Conservation (phyloP, 148 eudicot genomes). For the Vaccinium vitisidaea region DNA sequence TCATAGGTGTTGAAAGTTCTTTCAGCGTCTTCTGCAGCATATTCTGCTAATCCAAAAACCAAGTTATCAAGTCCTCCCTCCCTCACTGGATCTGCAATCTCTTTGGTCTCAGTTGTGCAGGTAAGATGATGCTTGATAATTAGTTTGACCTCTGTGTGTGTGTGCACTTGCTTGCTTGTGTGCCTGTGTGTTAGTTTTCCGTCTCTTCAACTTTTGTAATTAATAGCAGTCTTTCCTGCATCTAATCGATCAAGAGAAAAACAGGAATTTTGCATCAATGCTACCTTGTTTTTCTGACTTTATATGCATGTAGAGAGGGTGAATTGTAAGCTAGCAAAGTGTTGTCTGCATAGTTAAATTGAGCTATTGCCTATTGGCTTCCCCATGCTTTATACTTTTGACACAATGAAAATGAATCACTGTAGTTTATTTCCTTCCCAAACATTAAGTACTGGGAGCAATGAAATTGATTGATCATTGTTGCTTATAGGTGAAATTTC, state of each 20-base stretch:
- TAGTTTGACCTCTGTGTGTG: background rate
- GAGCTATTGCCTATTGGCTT: background rate
- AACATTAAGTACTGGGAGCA: background rate
- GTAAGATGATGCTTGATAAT: conserved; percentile 23
- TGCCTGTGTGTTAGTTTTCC: background rate
- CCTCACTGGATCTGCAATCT: conserved; percentile 52
- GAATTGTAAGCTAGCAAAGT: background rate
- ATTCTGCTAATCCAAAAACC: conserved; percentile 46
- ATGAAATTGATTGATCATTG: background rate
- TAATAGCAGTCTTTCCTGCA: background rate
- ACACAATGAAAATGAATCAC: background rate
- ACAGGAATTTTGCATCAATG: background rate
- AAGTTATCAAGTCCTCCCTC: conserved; percentile 47
- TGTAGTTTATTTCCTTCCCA: background rate
- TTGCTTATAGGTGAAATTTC: background rate
- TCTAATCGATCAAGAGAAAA: background rate
- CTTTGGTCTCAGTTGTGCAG: conserved; percentile 64
- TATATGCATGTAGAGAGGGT: background rate
- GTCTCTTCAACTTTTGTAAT: background rate
- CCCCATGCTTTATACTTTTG: background rate
- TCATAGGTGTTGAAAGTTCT: conserved; percentile 50
- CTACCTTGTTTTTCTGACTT: background rate
- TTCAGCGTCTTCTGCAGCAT: conserved; percentile 54
- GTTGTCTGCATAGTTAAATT: background rate
- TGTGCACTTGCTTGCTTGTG: background rate